Evolutionary conservation across 1,284 basidiomycete species (phyloP), one percentile per base, ranked within the genome.

Genomic region (Cystobasidiaceae sp.): DNA sequence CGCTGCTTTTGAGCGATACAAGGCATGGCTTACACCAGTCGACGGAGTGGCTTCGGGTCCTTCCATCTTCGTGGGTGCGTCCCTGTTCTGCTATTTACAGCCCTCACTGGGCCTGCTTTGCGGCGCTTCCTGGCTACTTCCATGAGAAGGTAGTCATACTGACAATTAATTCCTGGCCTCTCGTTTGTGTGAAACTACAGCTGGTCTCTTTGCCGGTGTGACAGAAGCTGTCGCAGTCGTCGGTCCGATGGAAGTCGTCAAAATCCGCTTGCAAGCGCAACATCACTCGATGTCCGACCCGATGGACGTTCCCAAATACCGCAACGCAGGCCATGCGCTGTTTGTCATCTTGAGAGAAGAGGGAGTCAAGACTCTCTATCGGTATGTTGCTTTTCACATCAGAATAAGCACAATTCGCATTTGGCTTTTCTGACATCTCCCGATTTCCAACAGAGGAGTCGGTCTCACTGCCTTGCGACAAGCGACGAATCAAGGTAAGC

Each of bases 231-330:
- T 99, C 17, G 82, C 86, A 9, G 92, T 98, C 41, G 94, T 98
- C 11, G 96, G 90, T 65, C 94, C 94, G 0, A 98, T 99, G 94
- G 94, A 99, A 77, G 94, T 98, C 45, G 91, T 98, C 76, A 99
- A 98, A 82, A 98, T 99, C 75, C 86, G 96, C 61, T 81, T 99
- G 72, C 94, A 99, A 79, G 94, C 96, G 6, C 96, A 98, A 77
- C 89, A 91, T 76, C 94, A 98, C 79, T 97, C 94, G 39, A 83
- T 99, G 66, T 91, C 93, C 9, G 94, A 99, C 77, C 96, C 94
- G 41, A 80, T 96, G 60, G 94, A 98, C 76, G 82, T 86, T 33
- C 96, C 96, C 1, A 84, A 90, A 75, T 98, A 98, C 80, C 85
- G 93, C 49, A 98, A 97, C 79, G 94, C 94, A 19, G 93, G 87